Conservation (phyloP, 371 early-diverging fungal species). For the Mortierella sp. region DNA sequence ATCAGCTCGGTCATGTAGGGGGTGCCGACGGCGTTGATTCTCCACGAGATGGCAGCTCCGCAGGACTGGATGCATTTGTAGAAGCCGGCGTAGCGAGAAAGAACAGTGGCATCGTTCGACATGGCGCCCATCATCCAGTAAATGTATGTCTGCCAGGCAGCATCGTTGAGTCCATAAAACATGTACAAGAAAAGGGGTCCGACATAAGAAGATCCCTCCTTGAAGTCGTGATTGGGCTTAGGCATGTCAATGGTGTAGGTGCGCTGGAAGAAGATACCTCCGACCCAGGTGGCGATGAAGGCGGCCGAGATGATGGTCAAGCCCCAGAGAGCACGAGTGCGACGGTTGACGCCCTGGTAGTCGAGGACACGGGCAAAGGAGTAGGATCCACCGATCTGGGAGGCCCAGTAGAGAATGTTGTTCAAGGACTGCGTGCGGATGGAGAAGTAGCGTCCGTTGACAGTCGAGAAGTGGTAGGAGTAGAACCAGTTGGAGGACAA, state of each 20-base stretch:
- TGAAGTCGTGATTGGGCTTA: constrained; percentile 35
- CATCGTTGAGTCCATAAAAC: constrained; percentile 78
- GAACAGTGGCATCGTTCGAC: constrained; percentile 76
- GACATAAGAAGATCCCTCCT: constrained; percentile 61
- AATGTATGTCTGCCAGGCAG: constrained; percentile 75
- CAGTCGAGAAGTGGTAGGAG: constrained; percentile 73
- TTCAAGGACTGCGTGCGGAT: constrained; percentile 53
- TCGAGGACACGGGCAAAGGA: constrained; percentile 74
- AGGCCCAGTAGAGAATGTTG: constrained; percentile 76
- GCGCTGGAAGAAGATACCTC: constrained; percentile 74
- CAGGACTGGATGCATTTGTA: constrained; percentile 89
- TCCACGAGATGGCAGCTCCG: constrained; percentile 70
- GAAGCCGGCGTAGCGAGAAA: constrained; percentile 84
- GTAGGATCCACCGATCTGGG: constrained; percentile 77
- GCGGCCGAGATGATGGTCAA: constrained; percentile 62
- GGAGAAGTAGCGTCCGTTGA: constrained; percentile 51
- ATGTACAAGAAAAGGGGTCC: constrained; percentile 77
- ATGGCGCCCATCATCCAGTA: constrained; percentile 84
- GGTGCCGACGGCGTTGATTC: constrained; percentile 55
- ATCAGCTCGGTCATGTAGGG: constrained; percentile 58
- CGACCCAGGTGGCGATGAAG: constrained; percentile 76
- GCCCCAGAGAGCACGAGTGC: constrained; percentile 72
- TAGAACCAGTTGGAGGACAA: constrained; percentile 86
- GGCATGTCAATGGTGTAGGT: constrained; percentile 57
- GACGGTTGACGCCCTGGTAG: constrained; percentile 61